Percentiles rank a stretch among this genome's conserved stretches.
Evolutionary conservation across 352 stramenopile genomes (phyloP).

Genomic region (Globisporangium middletonii): DNA sequence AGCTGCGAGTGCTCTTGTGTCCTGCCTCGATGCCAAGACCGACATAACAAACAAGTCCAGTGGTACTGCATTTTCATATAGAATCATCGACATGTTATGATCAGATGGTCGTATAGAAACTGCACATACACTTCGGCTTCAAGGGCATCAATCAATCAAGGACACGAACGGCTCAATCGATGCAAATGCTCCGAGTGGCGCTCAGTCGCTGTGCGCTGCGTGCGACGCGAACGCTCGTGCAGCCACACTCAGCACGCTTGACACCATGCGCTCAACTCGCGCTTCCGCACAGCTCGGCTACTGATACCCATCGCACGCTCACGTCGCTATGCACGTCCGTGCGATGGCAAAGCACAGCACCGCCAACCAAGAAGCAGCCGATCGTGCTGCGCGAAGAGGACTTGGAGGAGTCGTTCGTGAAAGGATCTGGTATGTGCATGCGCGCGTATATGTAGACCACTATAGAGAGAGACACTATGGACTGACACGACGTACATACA

Average conservation of each 20-base stretch:
- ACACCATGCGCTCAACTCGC: neutral
- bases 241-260: neutral
- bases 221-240: no score
- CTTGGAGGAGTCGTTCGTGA: conserved; percentile 77
- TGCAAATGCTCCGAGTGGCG: neutral
- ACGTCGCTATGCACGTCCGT: neutral
- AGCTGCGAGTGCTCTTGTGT: no score
- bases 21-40: no score
- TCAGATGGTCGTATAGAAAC: no score
- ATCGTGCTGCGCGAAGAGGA: conserved; percentile 57
- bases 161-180: no score
- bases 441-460: no score
- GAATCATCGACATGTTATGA: no score
- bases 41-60: no score
- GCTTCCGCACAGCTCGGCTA: neutral
- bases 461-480: neutral
- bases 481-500: neutral
- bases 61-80: no score
- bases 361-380: conserved; percentile 8
- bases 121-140: no score
- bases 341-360: conserved; percentile 2
- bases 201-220: neutral
- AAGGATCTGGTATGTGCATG: conserved; percentile 58
- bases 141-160: no score
- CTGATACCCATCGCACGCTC: neutral